Evolutionary conservation across 2,329 filamentous ascomycete species (phyloP).

Genomic region (Aspergillus glaucus): DNA sequence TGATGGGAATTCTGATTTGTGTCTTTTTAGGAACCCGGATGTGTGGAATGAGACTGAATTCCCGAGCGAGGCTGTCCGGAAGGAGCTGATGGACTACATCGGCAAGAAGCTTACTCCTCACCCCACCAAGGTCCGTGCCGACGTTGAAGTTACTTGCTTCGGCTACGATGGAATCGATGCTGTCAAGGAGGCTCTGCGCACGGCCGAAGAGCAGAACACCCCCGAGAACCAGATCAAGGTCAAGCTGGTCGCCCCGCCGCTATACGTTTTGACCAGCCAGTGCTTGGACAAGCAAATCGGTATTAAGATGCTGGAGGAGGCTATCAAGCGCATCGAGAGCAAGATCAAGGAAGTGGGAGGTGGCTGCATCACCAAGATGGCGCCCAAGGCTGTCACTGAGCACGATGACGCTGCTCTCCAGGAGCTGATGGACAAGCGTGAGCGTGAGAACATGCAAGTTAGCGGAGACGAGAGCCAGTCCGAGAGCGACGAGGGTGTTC

Average conservation of each 20-base stretch:
- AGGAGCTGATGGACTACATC: conserved; percentile 92
- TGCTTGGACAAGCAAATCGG: conserved; percentile 88
- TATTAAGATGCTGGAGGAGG: conserved; percentile 77
- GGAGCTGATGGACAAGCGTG: conserved; percentile 97
- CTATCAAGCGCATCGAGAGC: conserved; percentile 77
- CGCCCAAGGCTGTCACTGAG: conserved; percentile 97
- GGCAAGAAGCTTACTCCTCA: conserved; percentile 94
- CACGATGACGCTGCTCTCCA: conserved; percentile 96
- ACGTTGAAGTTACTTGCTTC: conserved; percentile 93
- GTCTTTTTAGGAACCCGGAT: conserved; percentile 68
- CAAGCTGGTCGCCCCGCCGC: conserved; percentile 91
- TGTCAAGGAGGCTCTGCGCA: conserved; percentile 85
- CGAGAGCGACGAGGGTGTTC: conserved; percentile 85
- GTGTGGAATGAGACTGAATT: conserved; percentile 93
- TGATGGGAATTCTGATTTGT: conserved; percentile 5
- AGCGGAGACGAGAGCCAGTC: conserved; percentile 95
- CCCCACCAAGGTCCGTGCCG: conserved; percentile 97
- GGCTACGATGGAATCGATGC: conserved; percentile 98
- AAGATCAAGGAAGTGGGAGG: conserved; percentile 75
- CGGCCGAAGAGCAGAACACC: conserved; percentile 88
- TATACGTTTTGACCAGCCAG: conserved; percentile 93
- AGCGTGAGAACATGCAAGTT: conserved; percentile 95
- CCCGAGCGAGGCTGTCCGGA: conserved; percentile 73
- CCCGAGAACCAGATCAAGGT: conserved; percentile 94
- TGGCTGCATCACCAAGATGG: conserved; percentile 88